Conservation (phyloP, 805 yeast genomes). For the Cephaloascus albidus region DNA sequence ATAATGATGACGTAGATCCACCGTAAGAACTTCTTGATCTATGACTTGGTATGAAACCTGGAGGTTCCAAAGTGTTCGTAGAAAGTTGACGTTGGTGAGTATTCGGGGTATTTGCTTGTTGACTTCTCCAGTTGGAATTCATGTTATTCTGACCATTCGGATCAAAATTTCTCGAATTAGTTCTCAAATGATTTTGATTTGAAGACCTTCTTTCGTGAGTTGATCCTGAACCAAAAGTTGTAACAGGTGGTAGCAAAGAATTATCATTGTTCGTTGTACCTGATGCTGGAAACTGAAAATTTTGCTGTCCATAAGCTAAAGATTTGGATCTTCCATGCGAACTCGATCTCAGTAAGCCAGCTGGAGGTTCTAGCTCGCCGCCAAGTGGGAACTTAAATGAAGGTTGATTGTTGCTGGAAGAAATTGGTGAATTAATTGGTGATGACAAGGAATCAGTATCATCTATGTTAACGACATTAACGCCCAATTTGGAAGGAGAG, state of each 20-base stretch:
- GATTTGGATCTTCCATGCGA: constrained; percentile 26
- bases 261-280: constrained; percentile 13
- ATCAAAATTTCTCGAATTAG: constrained; percentile 28
- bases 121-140: constrained; percentile 60
- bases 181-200: constrained; percentile 25
- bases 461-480: constrained; percentile 5
- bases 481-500: constrained; percentile 19
- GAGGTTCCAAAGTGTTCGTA: constrained; percentile 24
- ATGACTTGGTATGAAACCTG: constrained; percentile 67
- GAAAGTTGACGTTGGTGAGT: constrained; percentile 1
- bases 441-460: constrained; percentile 5
- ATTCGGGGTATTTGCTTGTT: constrained; percentile 21
- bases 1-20: constrained; percentile 44
- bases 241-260: constrained; percentile 1
- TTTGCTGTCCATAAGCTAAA: constrained; percentile 33
- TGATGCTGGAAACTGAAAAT: constrained; percentile 58
- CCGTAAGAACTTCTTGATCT: constrained; percentile 66
- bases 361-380: constrained; percentile 9
- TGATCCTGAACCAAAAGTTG: constrained; percentile 6
- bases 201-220: constrained; percentile 30
- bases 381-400: constrained; percentile 50
- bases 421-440: constrained; percentile 14
- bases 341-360: constrained; percentile 5
- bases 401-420: constrained; percentile 10
- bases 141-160: constrained; percentile 22